These are phyloP conservation scores for Stenogyne calaminthoides DNA, from an alignment of 305 asterid genomes.

Conservation along the genomic window DNA sequence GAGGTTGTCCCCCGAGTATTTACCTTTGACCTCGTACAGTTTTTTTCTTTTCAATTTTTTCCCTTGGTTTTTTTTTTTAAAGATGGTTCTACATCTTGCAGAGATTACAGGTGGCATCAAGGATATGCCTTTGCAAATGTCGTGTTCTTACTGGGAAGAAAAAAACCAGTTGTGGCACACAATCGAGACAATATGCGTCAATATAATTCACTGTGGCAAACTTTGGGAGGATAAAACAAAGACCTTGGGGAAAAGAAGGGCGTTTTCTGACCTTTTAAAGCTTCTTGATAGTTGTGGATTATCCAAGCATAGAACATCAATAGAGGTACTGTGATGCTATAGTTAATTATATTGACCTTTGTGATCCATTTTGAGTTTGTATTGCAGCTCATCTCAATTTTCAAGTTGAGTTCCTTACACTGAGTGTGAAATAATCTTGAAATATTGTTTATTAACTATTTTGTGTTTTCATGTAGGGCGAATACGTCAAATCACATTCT, in stretches of 20 bases:
- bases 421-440: not conserved
- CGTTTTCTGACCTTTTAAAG: slow-evolving; percentile 68
- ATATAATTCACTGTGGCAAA: slow-evolving; percentile 57
- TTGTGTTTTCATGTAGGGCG: slow-evolving; percentile 43
- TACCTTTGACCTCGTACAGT: slow-evolving; percentile 18
- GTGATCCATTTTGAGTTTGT: slow-evolving; percentile 22
- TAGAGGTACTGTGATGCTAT: slow-evolving; percentile 53
- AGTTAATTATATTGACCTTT: not conserved
- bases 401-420: not conserved
- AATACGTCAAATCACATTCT: slow-evolving; percentile 42
- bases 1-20: slow-evolving; percentile 37
- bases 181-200: slow-evolving; percentile 47
- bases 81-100: slow-evolving; percentile 40
- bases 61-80: slow-evolving; percentile 24
- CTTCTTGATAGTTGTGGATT: slow-evolving; percentile 76
- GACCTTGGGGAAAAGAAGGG: slow-evolving; percentile 64
- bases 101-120: slow-evolving; percentile 40
- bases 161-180: slow-evolving; percentile 58
- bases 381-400: slow-evolving; percentile 5
- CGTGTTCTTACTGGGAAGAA: slow-evolving; percentile 50
- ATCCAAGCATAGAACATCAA: slow-evolving; percentile 61
- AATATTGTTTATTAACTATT: slow-evolving; percentile 13
- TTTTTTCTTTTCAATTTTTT: not conserved
- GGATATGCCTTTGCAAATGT: slow-evolving; percentile 43
- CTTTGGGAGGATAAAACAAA: slow-evolving; percentile 76